phyloP scores from a whole-genome alignment of 2,329 filamentous ascomycete genomes.

The Esteya vermicola region DNA sequence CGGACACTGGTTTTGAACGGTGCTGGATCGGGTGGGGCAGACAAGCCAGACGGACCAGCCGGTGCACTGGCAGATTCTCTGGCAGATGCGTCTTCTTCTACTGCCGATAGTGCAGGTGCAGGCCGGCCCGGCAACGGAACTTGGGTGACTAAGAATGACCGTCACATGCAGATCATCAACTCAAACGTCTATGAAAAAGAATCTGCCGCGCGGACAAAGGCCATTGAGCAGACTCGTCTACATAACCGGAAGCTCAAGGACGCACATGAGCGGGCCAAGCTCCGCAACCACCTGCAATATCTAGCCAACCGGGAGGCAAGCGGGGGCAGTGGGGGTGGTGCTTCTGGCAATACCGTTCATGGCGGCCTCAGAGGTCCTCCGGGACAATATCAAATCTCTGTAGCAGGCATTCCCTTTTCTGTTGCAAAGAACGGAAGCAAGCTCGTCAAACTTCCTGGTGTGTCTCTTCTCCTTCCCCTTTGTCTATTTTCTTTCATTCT shows the following conservation, averaged over 20 bases:
- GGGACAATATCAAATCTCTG: conserved; percentile 42
- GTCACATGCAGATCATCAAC: conserved; percentile 74
- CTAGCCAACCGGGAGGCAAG: conserved; percentile 13
- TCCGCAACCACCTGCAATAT: conserved; percentile 31
- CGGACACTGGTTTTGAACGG: conserved; percentile 51
- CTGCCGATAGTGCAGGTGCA: too few species aligned
- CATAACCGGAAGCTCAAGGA: conserved; percentile 40
- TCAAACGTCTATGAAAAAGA: conserved; percentile 64
- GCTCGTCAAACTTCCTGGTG: conserved; percentile 60
- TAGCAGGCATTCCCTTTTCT: conserved; percentile 61
- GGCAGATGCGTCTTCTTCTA: background rate
- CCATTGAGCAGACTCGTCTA: conserved; percentile 55
- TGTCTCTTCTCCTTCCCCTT: conserved; percentile 17
- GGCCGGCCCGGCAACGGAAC: too few species aligned
- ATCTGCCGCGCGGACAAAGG: conserved; percentile 50
- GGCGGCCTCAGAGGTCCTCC: conserved; percentile 14
- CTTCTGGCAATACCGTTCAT: too few species aligned
- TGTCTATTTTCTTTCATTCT: background rate
- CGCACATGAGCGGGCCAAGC: conserved; percentile 43
- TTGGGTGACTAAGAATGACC: conserved; percentile 62
- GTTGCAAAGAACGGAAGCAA: conserved; percentile 71
- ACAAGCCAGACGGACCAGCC: conserved; percentile 12
- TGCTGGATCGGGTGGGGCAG: conserved; percentile 12
- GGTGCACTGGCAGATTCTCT: conserved; percentile 14
- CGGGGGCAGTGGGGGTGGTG: conserved; percentile 9